phyloP scores from a whole-genome alignment of 176 grass and related monocot species.

The Triticum timopheevii region DNA sequence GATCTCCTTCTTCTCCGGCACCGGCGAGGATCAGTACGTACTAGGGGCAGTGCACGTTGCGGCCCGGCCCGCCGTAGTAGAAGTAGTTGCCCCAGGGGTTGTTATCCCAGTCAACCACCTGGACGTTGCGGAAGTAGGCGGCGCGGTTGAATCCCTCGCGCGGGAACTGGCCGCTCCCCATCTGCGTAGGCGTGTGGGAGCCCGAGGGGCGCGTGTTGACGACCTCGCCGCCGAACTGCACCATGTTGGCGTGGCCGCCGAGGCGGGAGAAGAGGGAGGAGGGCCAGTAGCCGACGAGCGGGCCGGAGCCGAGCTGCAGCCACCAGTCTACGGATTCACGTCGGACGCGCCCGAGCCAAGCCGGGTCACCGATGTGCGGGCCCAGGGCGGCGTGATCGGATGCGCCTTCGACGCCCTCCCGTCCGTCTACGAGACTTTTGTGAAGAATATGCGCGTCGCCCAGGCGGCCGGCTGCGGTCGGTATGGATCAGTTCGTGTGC shows the following conservation, averaged over 20 bases:
- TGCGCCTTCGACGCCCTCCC: too few relatives aligned
- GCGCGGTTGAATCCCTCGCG: slow-evolving; percentile 43
- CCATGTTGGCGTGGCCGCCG: slow-evolving; percentile 69
- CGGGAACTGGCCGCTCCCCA: slow-evolving; percentile 74
- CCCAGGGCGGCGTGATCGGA: too few relatives aligned
- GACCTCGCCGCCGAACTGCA: slow-evolving; percentile 88
- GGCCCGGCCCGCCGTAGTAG: slow-evolving; percentile 76
- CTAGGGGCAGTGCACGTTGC: slow-evolving; percentile 58
- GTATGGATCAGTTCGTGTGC: too few relatives aligned
- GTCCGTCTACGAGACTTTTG: too few relatives aligned
- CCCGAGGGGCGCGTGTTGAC: slow-evolving; percentile 50
- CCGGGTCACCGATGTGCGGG: too few relatives aligned
- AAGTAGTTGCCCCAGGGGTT: slow-evolving; percentile 83
- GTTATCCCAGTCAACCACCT: slow-evolving; percentile 83
- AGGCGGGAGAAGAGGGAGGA: slow-evolving; percentile 67
- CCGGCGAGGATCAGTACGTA: not conserved
- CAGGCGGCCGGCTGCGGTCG: too few relatives aligned
- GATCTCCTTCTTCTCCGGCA: not conserved
- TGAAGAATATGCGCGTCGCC: too few relatives aligned
- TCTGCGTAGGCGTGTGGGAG: slow-evolving; percentile 70
- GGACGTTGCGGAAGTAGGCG: slow-evolving; percentile 88
- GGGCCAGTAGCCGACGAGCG: slow-evolving; percentile 82
- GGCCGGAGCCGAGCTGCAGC: slow-evolving; percentile 70
- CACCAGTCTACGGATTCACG: slow-evolving; percentile 38
- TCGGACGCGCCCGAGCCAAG: too few relatives aligned